Conservation (phyloP, 768 basidiomycete genomes). For the Coprinopsis cinerea region DNA sequence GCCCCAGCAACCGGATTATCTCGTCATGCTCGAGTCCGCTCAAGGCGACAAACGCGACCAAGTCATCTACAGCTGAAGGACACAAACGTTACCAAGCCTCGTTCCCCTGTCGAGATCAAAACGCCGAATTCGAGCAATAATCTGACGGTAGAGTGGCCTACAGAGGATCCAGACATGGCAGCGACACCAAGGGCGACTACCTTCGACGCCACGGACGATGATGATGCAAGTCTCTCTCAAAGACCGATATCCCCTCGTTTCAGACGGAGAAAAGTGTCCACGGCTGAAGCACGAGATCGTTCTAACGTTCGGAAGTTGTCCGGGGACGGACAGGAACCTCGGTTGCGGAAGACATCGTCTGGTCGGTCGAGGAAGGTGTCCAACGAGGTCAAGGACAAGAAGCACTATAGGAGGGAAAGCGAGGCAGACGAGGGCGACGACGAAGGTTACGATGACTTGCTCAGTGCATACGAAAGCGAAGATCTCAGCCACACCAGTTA, state of each 20-base stretch:
- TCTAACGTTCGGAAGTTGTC: background rate
- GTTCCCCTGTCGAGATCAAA: constrained; percentile 12
- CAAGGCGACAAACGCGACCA: background rate
- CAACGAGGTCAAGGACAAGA: constrained; percentile 30
- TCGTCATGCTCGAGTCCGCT: background rate
- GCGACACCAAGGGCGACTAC: constrained; percentile 52
- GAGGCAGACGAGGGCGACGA: constrained; percentile 76
- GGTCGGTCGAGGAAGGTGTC: constrained; percentile 44
- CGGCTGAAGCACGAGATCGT: constrained; percentile 3
- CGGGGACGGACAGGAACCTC: constrained; percentile 22
- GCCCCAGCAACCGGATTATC: background rate
- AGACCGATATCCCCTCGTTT: constrained; percentile 21
- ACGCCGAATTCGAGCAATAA: constrained; percentile 19
- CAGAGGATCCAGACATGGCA: constrained; percentile 41
- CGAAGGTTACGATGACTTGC: constrained; percentile 66
- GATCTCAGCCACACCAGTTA: constrained; percentile 23
- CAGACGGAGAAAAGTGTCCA: constrained; percentile 34
- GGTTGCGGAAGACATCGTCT: constrained; percentile 25
- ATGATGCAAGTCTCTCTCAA: constrained; percentile 13
- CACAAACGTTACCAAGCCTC: background rate
- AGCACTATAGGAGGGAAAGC: constrained; percentile 45
- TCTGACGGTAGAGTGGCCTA: constrained; percentile 48
- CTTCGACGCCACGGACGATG: constrained; percentile 35
- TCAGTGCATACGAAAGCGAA: constrained; percentile 81
- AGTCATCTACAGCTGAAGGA: background rate